These are phyloP conservation scores for Coniochaeta sp. DNA, from an alignment of 2,329 filamentous ascomycete genomes.

Conservation along the genomic window DNA sequence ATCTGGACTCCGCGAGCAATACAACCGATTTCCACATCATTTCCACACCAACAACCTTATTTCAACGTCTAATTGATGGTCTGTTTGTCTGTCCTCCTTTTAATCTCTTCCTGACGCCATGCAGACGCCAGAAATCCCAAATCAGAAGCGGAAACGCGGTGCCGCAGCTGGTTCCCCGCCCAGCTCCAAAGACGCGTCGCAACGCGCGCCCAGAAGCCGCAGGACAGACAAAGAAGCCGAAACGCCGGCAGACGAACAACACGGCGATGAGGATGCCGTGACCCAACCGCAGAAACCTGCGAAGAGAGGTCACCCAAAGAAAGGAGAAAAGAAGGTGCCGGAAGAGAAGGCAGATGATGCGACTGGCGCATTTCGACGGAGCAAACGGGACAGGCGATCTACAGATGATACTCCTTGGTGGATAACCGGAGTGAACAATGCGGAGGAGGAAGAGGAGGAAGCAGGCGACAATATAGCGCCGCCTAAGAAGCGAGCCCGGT, in stretches of 20 bases:
- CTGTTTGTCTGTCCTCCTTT: not conserved
- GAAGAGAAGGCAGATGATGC: not conserved
- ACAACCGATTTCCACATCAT: not conserved
- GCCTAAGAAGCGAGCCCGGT: slow-evolving; percentile 5
- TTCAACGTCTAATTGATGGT: slow-evolving; percentile 13
- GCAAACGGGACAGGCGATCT: slow-evolving; percentile 11
- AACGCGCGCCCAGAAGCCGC: slow-evolving; percentile 2
- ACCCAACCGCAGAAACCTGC: slow-evolving; percentile 8
- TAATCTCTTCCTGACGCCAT: slow-evolving; percentile 7
- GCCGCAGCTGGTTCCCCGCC: slow-evolving; percentile 18
- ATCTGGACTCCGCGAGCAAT: not conserved
- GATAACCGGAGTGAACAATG: not conserved
- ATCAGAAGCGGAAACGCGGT: slow-evolving; percentile 28
- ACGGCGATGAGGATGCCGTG: not conserved
- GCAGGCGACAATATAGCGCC: not conserved
- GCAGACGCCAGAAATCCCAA: slow-evolving; percentile 17
- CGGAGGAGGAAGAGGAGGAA: slow-evolving; percentile 3
- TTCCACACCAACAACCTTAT: slow-evolving; percentile 4
- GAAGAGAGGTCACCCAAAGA: slow-evolving; percentile 11
- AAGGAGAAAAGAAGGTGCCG: not conserved
- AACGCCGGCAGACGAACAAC: not conserved
- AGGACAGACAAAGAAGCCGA: not conserved
- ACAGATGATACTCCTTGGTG: slow-evolving; percentile 10
- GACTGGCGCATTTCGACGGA: slow-evolving; percentile 7
- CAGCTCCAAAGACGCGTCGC: slow-evolving; percentile 14